Evolutionary conservation across 208 protist species (phyloP).

Genomic region (Trypanosoma lewisi): DNA sequence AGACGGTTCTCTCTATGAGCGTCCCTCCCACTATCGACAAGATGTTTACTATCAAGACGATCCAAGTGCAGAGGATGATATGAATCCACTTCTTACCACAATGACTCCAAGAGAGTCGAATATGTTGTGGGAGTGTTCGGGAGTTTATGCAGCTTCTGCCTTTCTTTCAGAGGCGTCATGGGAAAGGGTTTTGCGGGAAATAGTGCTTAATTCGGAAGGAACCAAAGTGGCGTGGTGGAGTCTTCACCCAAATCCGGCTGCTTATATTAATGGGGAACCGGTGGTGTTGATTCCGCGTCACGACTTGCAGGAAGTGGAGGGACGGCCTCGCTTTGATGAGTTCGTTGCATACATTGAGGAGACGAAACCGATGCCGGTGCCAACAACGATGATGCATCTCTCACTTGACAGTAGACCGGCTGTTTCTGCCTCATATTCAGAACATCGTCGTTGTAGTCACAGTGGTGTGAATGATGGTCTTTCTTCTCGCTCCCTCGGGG

Average conservation of each 20-base stretch:
- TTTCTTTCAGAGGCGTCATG: constrained; percentile 27
- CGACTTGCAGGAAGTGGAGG: constrained; percentile 33
- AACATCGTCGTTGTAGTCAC: neutral
- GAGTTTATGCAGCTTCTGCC: constrained; percentile 24
- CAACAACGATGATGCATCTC: neutral
- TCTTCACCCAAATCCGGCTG: constrained; percentile 35
- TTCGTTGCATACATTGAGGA: constrained; percentile 24
- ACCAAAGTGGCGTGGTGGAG: constrained; percentile 39
- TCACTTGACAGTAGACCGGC: neutral
- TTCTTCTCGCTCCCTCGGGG: neutral
- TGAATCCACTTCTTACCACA: neutral
- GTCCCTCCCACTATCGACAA: neutral
- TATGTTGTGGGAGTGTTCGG: constrained; percentile 4
- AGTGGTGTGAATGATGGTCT: constrained; percentile 14
- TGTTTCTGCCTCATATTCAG: neutral
- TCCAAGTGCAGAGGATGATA: neutral
- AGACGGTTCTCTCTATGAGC: neutral
- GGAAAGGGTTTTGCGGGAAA: constrained; percentile 7
- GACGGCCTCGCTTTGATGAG: constrained; percentile 34
- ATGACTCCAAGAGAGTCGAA: neutral
- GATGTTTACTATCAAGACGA: neutral
- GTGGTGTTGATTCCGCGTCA: constrained; percentile 29
- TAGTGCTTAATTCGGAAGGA: neutral
- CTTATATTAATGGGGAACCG: constrained; percentile 31
- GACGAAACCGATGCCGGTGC: neutral